Percentiles rank a stretch among this genome's conserved stretches.
These are phyloP conservation scores for Jaltomata sinuosa DNA, from an alignment of 257 asterid genomes.

Conservation along the genomic window DNA sequence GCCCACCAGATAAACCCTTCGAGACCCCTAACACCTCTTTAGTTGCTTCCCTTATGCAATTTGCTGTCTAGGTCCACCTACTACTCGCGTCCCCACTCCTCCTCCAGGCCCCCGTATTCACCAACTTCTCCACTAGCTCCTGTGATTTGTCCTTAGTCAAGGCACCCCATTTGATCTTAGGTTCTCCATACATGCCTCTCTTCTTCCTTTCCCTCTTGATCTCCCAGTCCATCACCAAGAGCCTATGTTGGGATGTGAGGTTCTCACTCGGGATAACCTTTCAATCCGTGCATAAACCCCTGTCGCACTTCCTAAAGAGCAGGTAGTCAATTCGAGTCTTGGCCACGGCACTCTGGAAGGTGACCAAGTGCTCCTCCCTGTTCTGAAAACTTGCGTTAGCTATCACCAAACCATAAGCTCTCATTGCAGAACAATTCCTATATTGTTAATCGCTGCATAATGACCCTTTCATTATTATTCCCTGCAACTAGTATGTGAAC, in stretches of 20 bases:
- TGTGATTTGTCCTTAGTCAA: background rate
- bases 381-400: too few relatives aligned
- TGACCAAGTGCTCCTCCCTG: too few relatives aligned
- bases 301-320: background rate
- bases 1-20: too few relatives aligned
- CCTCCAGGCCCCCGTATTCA: too few relatives aligned
- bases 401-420: too few relatives aligned
- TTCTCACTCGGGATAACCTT: background rate
- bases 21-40: too few relatives aligned
- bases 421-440: background rate
- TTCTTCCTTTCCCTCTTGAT: background rate
- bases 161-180: background rate
- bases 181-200: background rate
- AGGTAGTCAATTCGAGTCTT: background rate
- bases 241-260: background rate
- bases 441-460: background rate
- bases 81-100: too few relatives aligned
- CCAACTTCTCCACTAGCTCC: too few relatives aligned
- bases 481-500: background rate
- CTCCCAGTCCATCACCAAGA: background rate
- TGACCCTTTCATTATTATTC: background rate
- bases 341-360: background rate
- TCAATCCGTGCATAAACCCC: background rate
- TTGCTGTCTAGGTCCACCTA: too few relatives aligned
- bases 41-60: too few relatives aligned